Base-by-base conservation (phyloP, 2,329 filamentous ascomycete genomes). In the Aplosporella prunicola region DNA sequence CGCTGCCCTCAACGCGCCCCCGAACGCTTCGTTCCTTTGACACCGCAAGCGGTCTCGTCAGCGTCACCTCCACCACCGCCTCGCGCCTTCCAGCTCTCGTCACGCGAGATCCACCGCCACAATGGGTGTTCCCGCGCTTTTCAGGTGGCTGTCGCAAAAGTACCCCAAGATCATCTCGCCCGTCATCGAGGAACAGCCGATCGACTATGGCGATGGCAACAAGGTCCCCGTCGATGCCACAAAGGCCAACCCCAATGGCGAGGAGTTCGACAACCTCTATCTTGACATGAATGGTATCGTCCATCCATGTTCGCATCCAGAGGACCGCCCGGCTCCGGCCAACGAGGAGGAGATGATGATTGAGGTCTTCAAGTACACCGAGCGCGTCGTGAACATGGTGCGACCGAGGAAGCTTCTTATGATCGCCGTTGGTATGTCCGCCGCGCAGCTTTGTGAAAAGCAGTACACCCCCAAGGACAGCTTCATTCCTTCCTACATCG, bases 341-440 rank as follows among this genome's bases (percentile, higher is more conserved):
- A 89, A 91, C 43, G 91, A 98, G 66, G 86, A 93, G 59, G 91
- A 96, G 65, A 98, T 98, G 91, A 98, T 98, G 91, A 60, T 95
- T 51, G 93, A 93, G 56, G 80, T 98, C 44, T 98, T 98, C 70
- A 85, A 82, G 56, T 98, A 98, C 63, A 98, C 91, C n/a, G 88
- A 98, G 57, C 82, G 91, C 43, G 88, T 98, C 16, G 85, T 98
- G 48, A 95, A 94, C 60, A 98, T 98, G 89, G 89, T 94, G 47
- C 83, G 91, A 43, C 91, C 91, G 8, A 79, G 91, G 50, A 96
- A 95, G 65, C 67, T 98, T 32, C 74, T 98, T 39, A 91, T 96
- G 83, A 95, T 98, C 55, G 91, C 91, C 52, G 88, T 98, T 58
- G 83, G 82, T 88, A 70, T 52, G 77, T 66, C 33, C 45, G 47